phyloP scores from a whole-genome alignment of 2,329 filamentous ascomycete species.

The Aspergillus puulaauensis region DNA sequence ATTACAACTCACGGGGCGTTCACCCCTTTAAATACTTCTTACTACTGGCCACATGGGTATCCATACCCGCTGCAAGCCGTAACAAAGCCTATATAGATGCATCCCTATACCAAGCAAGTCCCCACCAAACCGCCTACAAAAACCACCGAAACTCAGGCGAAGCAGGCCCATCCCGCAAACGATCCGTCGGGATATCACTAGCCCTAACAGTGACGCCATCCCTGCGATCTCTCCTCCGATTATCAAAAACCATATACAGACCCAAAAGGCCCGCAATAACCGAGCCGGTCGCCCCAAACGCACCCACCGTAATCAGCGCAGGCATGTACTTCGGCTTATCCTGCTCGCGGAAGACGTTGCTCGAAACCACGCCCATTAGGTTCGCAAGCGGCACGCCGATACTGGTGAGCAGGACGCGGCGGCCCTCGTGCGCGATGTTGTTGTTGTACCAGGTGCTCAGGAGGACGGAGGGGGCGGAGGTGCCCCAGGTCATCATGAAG shows the following conservation, averaged over 20 bases:
- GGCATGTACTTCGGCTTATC: constrained; percentile 68
- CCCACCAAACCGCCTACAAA: constrained; percentile 9
- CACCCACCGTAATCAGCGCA: constrained; percentile 59
- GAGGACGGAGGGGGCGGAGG: constrained; percentile 70
- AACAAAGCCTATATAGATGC: no score
- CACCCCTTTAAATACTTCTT: no score
- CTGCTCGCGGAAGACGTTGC: constrained; percentile 65
- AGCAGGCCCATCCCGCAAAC: constrained; percentile 55
- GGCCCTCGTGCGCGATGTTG: constrained; percentile 75
- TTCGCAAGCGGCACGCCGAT: constrained; percentile 75
- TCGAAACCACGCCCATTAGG: constrained; percentile 69
- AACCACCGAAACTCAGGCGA: constrained; percentile 61
- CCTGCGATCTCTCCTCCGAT: constrained; percentile 57
- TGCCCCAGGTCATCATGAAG: constrained; percentile 84
- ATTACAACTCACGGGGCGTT: no score
- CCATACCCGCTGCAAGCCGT: no score
- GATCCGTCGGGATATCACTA: constrained; percentile 57
- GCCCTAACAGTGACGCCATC: constrained; percentile 58
- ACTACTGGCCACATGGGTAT: no score
- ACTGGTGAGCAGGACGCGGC: constrained; percentile 67
- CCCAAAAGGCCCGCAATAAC: constrained; percentile 58
- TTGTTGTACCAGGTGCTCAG: constrained; percentile 73
- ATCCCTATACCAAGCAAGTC: no score
- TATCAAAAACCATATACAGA: constrained; percentile 65
- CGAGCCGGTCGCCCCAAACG: constrained; percentile 57